Base-by-base conservation (phyloP, 805 yeast genomes). In the Zygoascus tannicola region DNA sequence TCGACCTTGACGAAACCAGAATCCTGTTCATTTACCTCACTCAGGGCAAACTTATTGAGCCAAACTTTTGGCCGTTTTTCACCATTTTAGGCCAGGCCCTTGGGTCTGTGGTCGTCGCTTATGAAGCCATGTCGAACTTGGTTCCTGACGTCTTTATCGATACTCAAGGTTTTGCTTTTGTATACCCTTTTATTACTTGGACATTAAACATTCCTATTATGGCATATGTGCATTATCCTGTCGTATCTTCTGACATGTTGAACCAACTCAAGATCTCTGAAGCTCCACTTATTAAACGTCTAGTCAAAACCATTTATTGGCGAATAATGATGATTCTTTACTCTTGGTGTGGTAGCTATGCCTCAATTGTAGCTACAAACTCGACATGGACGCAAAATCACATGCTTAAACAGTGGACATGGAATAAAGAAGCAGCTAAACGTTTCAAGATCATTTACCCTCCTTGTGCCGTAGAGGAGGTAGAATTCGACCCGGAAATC, bases 221-320 rank as follows among this genome's bases (percentile, higher is more conserved):
- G 20, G 77, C 95, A 0, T 92, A 92, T 57, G 85, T 86, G n/a
- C 99, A 92, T 64, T 92, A 84, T 66, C 99, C 99, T 1, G 76
- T 88, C 15, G 79, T 92, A 28, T 94, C 94, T 35, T 64, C 68
- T 22, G 97, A 90, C 53, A 92, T 92, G 99, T 66, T 87, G 50
- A 66, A 66, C 40, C 47, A 54, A 12, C 39, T 54, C 30, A 35
- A 56, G 21, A 38, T 45, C 14, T 26, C 36, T 22, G 38, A 40
- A 23, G 46, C 61, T 33, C 12, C 30, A 26, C 12, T 26, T 7
- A 8, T 26, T 7, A 26, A 26, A 12, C 30, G 30, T 26, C 12
- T 7, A 7, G 45, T 68, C 20, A 79, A 77, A 57, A 75, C 69
- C 49, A 35, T 65, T 2, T 92, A 92, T 62, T 92, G 97, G 97